Percentiles rank a stretch among this genome's conserved stretches.
These are phyloP conservation scores for Onygenales sp. DNA, from an alignment of 2,329 filamentous ascomycete species.

Conservation along the genomic window DNA sequence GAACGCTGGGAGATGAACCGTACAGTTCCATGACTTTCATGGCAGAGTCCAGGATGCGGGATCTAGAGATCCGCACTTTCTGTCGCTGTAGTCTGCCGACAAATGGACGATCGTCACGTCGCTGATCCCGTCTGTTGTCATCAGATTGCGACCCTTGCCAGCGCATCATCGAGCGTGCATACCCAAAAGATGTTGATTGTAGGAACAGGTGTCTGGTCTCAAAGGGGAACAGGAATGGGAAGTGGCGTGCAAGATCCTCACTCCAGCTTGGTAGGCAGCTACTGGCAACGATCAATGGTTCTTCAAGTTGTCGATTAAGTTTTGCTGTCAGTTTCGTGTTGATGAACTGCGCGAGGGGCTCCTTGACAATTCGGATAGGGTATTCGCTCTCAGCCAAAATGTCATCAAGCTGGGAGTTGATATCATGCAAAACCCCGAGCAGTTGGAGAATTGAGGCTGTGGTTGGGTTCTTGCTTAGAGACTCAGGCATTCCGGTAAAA, in stretches of 20 bases:
- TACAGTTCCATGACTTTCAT: slow-evolving; percentile 99
- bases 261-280: slow-evolving; percentile 94
- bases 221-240: slow-evolving; percentile 96
- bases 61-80: slow-evolving; percentile 92
- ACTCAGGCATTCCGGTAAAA: slow-evolving; percentile 59
- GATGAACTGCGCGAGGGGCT: slow-evolving; percentile 88
- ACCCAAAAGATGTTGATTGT: slow-evolving; percentile 96
- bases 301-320: slow-evolving; percentile 90
- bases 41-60: slow-evolving; percentile 91
- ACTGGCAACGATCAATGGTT: slow-evolving; percentile 92
- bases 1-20: slow-evolving; percentile 86
- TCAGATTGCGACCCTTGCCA: slow-evolving; percentile 91
- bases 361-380: slow-evolving; percentile 60
- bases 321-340: slow-evolving; percentile 98
- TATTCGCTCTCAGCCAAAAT: slow-evolving; percentile 71
- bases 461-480: slow-evolving; percentile 70
- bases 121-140: slow-evolving; percentile 70
- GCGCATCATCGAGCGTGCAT: slow-evolving; percentile 90
- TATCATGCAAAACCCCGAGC: slow-evolving; percentile 79
- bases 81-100: slow-evolving; percentile 85
- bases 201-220: slow-evolving; percentile 95
- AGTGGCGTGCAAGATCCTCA: slow-evolving; percentile 84
- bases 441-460: slow-evolving; percentile 81
- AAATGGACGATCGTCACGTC: slow-evolving; percentile 81
- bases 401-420: slow-evolving; percentile 90